Evolutionary conservation across 2,329 filamentous ascomycete genomes (phyloP).

Genomic region (Lasiodiplodia theobromae): DNA sequence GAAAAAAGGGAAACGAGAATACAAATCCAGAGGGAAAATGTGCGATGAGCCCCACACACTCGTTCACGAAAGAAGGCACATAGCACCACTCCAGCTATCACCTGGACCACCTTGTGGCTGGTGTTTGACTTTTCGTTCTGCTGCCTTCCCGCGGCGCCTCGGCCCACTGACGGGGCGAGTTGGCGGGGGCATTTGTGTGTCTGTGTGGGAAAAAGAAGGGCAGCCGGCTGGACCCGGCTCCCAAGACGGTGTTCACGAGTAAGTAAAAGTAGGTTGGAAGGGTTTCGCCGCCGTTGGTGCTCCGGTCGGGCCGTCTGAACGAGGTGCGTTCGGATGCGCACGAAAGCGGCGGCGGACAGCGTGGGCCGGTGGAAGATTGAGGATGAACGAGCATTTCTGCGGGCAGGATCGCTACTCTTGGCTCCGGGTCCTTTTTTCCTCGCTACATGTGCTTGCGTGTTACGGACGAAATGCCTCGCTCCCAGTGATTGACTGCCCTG

Average conservation of each 20-base stretch:
- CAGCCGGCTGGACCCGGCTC: not conserved
- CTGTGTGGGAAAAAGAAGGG: not conserved
- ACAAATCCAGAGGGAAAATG: not conserved
- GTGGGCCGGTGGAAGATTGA: not conserved
- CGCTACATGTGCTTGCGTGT: not conserved
- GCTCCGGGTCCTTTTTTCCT: not conserved
- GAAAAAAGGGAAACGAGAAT: not conserved
- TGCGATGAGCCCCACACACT: not conserved
- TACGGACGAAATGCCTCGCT: not conserved
- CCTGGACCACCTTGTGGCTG: not conserved
- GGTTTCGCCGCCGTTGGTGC: not conserved
- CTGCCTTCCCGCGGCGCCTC: not conserved
- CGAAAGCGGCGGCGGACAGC: not conserved
- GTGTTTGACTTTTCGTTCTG: not conserved
- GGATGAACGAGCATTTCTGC: not conserved
- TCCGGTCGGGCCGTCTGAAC: not conserved
- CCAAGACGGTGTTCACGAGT: not conserved
- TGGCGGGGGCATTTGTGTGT: not conserved
- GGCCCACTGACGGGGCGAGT: not conserved
- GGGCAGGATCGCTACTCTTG: not conserved
- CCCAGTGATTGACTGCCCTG: not conserved
- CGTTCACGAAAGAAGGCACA: not conserved
- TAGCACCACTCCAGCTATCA: not conserved
- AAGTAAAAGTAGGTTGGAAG: not conserved
- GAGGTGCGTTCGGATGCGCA: not conserved